A percentile compares a stretch with the other conserved stretches of the same genome.
phyloP scores from a whole-genome alignment of 768 basidiomycete genomes.

The Mycena galericulata region DNA sequence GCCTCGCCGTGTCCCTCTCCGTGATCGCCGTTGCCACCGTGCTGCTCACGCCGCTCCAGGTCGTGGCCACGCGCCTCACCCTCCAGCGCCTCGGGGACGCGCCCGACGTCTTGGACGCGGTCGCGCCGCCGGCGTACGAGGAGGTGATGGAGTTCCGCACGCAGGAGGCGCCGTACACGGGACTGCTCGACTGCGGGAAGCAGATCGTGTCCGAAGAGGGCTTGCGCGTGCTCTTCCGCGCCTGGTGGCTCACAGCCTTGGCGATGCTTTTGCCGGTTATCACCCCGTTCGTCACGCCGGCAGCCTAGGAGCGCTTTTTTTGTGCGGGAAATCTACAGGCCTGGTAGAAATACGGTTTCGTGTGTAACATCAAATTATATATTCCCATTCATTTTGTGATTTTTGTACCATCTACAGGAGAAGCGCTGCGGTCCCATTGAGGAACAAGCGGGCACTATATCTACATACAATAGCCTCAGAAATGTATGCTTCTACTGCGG shows the following conservation, averaged over 20 bases:
- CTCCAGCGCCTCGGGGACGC: conserved; percentile 21
- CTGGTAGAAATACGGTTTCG: too few species aligned
- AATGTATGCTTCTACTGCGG: too few species aligned
- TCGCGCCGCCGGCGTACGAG: conserved; percentile 4
- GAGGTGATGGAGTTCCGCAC: conserved; percentile 27
- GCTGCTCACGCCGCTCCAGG: conserved; percentile 25
- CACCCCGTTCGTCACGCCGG: too few species aligned
- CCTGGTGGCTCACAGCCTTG: conserved; percentile 29
- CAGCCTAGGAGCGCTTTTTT: too few species aligned
- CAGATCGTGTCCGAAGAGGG: conserved; percentile 25
- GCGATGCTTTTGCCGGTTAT: neutral
- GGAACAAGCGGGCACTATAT: too few species aligned
- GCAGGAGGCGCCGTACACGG: conserved; percentile 21
- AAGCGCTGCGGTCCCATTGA: too few species aligned
- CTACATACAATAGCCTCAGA: too few species aligned
- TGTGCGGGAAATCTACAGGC: too few species aligned
- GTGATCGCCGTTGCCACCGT: conserved; percentile 6
- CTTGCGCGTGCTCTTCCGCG: conserved; percentile 22
- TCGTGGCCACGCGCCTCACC: conserved; percentile 24
- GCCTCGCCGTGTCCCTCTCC: neutral
- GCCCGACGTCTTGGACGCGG: neutral
- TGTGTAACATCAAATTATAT: too few species aligned
- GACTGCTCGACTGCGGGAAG: conserved; percentile 16
- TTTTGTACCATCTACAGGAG: too few species aligned
- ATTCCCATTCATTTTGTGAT: too few species aligned